Conservation (phyloP, 2,329 filamentous ascomycete species). For the Graphiopsis chlorocephala region DNA sequence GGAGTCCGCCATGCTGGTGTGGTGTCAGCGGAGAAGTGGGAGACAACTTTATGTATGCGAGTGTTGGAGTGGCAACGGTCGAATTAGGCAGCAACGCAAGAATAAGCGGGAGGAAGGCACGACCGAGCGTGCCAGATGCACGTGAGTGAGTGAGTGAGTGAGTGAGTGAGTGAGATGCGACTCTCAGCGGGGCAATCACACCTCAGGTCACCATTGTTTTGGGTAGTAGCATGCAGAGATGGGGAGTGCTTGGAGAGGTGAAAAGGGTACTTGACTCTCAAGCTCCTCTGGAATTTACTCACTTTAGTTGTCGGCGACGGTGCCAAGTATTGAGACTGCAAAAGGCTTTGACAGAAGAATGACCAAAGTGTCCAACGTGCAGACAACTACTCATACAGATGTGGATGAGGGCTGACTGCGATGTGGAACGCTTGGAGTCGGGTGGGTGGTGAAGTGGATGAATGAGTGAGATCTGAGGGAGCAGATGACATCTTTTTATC, state of each 20-base stretch:
- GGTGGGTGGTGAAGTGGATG: neutral
- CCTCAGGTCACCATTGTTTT: neutral
- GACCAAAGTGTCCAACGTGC: conserved; percentile 28
- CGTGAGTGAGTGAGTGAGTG: neutral
- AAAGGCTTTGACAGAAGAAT: conserved; percentile 27
- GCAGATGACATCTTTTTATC: neutral
- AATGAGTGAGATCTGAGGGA: neutral
- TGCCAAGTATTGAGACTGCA: conserved; percentile 19
- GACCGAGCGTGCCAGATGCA: neutral
- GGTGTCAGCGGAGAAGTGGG: neutral
- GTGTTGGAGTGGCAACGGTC: neutral
- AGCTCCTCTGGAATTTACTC: neutral
- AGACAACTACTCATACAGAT: conserved; percentile 25
- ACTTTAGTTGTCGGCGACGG: conserved; percentile 10
- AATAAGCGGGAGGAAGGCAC: neutral
- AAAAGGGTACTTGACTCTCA: neutral
- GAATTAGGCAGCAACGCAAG: neutral
- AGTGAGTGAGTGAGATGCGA: neutral
- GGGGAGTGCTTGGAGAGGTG: neutral
- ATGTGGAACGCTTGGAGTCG: conserved; percentile 7
- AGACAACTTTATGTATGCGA: neutral
- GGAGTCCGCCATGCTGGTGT: neutral
- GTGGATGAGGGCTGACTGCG: neutral
- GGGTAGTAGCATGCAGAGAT: neutral
- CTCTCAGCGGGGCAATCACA: neutral